Percentiles rank a stretch among this genome's conserved stretches.
phyloP scores from a whole-genome alignment of 2,329 filamentous ascomycete species.

The Trichoderma hamatum region DNA sequence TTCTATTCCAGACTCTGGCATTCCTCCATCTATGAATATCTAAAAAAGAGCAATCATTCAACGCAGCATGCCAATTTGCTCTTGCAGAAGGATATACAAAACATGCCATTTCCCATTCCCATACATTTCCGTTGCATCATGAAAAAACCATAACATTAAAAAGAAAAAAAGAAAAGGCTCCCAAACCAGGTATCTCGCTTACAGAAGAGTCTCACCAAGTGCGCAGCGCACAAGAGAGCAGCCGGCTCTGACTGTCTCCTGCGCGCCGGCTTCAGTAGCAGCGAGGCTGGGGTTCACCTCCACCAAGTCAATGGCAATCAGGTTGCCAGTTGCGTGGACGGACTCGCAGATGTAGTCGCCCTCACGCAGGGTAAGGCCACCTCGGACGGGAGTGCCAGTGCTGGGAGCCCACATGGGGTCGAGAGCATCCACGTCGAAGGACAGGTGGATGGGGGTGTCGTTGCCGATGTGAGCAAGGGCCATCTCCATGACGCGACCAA shows the following conservation, averaged over 20 bases:
- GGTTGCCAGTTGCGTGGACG: slow-evolving; percentile 76
- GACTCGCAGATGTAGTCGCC: slow-evolving; percentile 95
- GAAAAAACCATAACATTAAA: slow-evolving; percentile 5
- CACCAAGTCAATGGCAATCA: slow-evolving; percentile 80
- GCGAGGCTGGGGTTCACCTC: slow-evolving; percentile 79
- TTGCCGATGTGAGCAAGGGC: slow-evolving; percentile 92
- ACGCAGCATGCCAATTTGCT: slow-evolving; percentile 4
- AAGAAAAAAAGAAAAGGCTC: not conserved
- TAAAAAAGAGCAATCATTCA: slow-evolving; percentile 1
- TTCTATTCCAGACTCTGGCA: slow-evolving; percentile 4
- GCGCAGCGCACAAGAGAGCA: slow-evolving; percentile 91
- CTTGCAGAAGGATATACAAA: slow-evolving; percentile 10
- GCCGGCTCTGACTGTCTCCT: slow-evolving; percentile 86
- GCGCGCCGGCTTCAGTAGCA: slow-evolving; percentile 65
- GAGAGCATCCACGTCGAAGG: slow-evolving; percentile 94
- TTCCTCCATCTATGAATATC: slow-evolving; percentile 16
- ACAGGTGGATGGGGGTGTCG: slow-evolving; percentile 95
- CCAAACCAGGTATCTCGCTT: slow-evolving; percentile 13
- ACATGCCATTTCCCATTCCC: slow-evolving; percentile 18
- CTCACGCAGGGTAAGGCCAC: slow-evolving; percentile 89
- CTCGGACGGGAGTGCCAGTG: slow-evolving; percentile 92
- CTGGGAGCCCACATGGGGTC: slow-evolving; percentile 96
- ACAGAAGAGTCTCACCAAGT: slow-evolving; percentile 87
- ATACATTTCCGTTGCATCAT: slow-evolving; percentile 15
- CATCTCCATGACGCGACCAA: slow-evolving; percentile 96